Percentiles rank a stretch among this genome's conserved stretches.
Evolutionary conservation across 2,329 filamentous ascomycete species (phyloP).

Genomic region (Neospermospora avenae): DNA sequence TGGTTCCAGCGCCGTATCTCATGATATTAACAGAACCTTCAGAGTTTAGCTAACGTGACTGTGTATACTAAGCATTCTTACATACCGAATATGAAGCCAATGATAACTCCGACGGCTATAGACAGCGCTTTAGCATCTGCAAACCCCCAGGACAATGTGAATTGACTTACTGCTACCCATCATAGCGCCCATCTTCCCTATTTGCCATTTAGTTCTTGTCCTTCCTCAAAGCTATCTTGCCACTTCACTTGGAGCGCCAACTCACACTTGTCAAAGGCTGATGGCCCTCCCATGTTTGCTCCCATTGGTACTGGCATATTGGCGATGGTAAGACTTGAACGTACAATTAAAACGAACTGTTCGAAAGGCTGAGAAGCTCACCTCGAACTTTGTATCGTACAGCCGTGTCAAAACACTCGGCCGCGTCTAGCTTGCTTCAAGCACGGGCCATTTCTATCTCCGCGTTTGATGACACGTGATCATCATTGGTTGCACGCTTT

Average conservation of each 20-base stretch:
- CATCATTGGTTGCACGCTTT: neutral
- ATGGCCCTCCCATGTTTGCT: slow-evolving; percentile 53
- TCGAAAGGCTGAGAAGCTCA: neutral
- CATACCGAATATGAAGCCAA: slow-evolving; percentile 95
- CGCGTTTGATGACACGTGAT: slow-evolving; percentile 1
- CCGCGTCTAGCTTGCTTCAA: neutral
- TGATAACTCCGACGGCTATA: slow-evolving; percentile 87
- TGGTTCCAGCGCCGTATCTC: slow-evolving; percentile 86
- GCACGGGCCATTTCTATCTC: slow-evolving; percentile 1
- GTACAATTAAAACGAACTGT: neutral
- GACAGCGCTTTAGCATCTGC: slow-evolving; percentile 3
- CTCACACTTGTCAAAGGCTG: slow-evolving; percentile 69
- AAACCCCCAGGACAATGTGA: neutral
- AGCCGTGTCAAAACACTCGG: no score
- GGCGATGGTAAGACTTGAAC: slow-evolving; percentile 2
- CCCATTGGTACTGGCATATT: slow-evolving; percentile 48
- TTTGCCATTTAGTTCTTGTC: slow-evolving; percentile 34
- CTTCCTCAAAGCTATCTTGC: slow-evolving; percentile 16
- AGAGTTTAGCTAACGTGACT: neutral
- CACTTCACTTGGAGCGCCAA: slow-evolving; percentile 9
- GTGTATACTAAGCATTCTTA: slow-evolving; percentile 3
- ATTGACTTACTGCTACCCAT: slow-evolving; percentile 88
- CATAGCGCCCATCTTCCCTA: slow-evolving; percentile 97
- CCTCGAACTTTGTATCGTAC: neutral
- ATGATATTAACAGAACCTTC: slow-evolving; percentile 90